Conservation (phyloP, 345 rosid species). For the Carallia brachiata region DNA sequence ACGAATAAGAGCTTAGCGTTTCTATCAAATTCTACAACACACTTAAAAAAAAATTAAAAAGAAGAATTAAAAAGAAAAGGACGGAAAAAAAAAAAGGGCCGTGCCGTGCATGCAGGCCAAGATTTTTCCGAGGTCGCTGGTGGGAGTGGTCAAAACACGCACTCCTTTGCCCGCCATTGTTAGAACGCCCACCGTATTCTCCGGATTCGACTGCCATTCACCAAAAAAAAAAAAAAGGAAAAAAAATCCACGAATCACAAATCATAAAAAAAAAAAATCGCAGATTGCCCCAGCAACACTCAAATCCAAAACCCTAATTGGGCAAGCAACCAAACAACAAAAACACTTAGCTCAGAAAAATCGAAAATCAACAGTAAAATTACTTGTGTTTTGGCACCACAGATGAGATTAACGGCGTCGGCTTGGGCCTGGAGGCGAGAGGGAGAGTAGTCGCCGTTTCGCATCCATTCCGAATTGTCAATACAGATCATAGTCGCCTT, state of each 20-base stretch:
- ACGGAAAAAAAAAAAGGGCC: background rate
- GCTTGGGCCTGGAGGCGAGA: conserved; percentile 64
- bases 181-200: conserved; percentile 76
- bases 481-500: conserved; percentile 78
- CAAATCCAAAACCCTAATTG: too few relatives aligned
- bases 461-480: conserved; percentile 79
- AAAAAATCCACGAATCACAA: too few relatives aligned
- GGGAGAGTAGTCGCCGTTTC: conserved; percentile 68
- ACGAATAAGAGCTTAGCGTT: too few relatives aligned
- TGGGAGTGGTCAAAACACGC: conserved; percentile 70
- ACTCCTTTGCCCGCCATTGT: conserved; percentile 89
- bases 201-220: conserved; percentile 67
- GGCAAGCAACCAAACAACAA: background rate
- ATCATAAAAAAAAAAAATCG: background rate
- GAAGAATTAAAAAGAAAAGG: background rate
- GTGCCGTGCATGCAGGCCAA: conserved; percentile 77
- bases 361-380: background rate
- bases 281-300: too few relatives aligned
- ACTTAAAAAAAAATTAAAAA: background rate
- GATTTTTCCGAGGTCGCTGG: conserved; percentile 74
- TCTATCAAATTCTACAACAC: too few relatives aligned
- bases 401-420: conserved; percentile 62
- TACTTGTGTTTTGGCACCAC: conserved; percentile 79
- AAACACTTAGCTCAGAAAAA: background rate
- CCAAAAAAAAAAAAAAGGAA: background rate